Percentiles rank a stretch among this genome's conserved stretches.
phyloP scores from a whole-genome alignment of 805 yeast species.

The Ogataea henricii region DNA sequence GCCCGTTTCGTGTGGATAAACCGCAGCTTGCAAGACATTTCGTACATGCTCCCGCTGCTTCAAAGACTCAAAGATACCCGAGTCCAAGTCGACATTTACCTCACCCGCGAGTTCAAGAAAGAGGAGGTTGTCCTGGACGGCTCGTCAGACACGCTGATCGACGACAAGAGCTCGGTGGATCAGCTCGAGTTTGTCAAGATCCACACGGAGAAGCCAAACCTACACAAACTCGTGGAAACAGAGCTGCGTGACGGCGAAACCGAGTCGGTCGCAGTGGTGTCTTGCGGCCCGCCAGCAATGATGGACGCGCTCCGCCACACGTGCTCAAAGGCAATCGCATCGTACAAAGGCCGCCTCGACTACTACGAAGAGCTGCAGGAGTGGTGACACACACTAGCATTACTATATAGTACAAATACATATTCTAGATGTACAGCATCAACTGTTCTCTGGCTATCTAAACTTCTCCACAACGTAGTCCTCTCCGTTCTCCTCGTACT shows the following conservation, averaged over 20 bases:
- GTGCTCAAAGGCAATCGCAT: slow-evolving; percentile 43
- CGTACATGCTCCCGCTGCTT: slow-evolving; percentile 45
- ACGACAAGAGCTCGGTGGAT: slow-evolving; percentile 33
- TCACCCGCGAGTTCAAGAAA: slow-evolving; percentile 32
- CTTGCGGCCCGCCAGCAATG: slow-evolving; percentile 50
- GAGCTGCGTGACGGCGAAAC: slow-evolving; percentile 42
- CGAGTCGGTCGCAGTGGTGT: slow-evolving; percentile 41
- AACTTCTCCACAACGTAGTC: slow-evolving; percentile 46
- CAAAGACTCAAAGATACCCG: slow-evolving; percentile 30
- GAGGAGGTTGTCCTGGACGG: slow-evolving; percentile 8
- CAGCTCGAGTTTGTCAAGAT: slow-evolving; percentile 37
- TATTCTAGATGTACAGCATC: not conserved
- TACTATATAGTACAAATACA: slow-evolving; percentile 2
- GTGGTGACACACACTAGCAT: slow-evolving; percentile 47
- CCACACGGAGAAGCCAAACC: slow-evolving; percentile 43
- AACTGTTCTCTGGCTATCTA: slow-evolving; percentile 31
- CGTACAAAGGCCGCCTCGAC: slow-evolving; percentile 54
- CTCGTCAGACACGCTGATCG: slow-evolving; percentile 3
- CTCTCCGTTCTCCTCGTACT: slow-evolving; percentile 65
- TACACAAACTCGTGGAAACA: slow-evolving; percentile 32
- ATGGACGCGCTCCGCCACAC: slow-evolving; percentile 53
- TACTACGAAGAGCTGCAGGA: slow-evolving; percentile 73
- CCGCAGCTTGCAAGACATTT: slow-evolving; percentile 48
- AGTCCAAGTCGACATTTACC: slow-evolving; percentile 36
- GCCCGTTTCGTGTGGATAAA: slow-evolving; percentile 63